Evolutionary conservation across 345 rosid genomes (phyloP), one percentile per base, ranked within the genome.

Genomic region (Hevea brasiliensis): DNA sequence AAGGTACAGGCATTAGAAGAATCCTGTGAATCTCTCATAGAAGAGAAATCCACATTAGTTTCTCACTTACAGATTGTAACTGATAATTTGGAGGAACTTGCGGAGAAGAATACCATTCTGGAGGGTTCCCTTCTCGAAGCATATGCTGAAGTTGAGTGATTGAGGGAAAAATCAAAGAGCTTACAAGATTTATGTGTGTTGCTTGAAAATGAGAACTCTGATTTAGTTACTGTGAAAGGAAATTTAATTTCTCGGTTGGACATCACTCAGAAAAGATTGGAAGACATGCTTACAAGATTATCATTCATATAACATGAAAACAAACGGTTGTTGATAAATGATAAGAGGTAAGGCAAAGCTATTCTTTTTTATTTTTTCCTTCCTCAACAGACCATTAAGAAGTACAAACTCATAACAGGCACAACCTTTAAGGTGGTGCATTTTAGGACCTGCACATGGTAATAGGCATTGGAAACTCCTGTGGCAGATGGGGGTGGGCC

Each of bases 61-160:
- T 84, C 92, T 81, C 84, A 84, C 80, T 79, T 91, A 72, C 87
- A 89, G 76, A 77, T 18, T 56, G 81, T 87, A 53, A 83, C 80
- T 37, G 83, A 85, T 71, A 81, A 84, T 78, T 76, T 84, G 77
- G 82, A 82, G 84, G 84, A 88, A 75, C 87, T 91, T 67, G 80
- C 83, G 45, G 95, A 84, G 78, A 84, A 83, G 79, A 90, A 89
- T 81, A 82, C 76, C 75, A 48, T 88, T 71, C 76, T 90, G 83
- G 97, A 92, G 84, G 90, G 74, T 73, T 87, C 94, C 72, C 91
- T 95, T 54, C 79, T 50, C 65, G 91, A 89, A 80, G 87, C 92
- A 59, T 87, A 84, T 84, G 89, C 86, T 42, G 97, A 91, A 83
- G 87, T 89, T 81, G 92, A 90, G 77, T 88, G 76, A 48, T 81